Evolutionary conservation across 768 basidiomycete species (phyloP), one percentile per base, ranked within the genome.

Genomic region (Leccinellum albellum): DNA sequence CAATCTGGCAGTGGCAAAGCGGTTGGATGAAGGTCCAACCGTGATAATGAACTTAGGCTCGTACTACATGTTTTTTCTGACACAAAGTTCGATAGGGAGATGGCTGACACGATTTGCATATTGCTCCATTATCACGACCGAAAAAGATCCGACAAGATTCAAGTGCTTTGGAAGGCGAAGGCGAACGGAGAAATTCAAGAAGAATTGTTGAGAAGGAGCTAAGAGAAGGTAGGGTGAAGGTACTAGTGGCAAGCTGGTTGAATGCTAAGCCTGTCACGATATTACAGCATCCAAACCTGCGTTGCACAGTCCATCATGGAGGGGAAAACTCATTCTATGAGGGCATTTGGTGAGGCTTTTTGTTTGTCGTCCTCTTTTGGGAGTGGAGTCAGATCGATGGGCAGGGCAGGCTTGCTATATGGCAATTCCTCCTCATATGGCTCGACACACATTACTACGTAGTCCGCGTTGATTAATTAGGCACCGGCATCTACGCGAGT

Each of bases 31-130:
- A 14, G 51, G 57, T 14, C 57, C 51, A 14, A 63, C 54, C 6
- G 51, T 59, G 21, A 28, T 59, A 57, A 35, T 63, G n/a, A 63
- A 59, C 44, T 40, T 63, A 3, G 61, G 57, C 4, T 44, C 57
- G 5, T 61, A 31, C n/a, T 33, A n/a, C n/a, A n/a, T n/a, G n/a
- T 48, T 0, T 3, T 53, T 21, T 51, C 51, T 8, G 44, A 62
- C 24, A 50, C 24, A 6, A 46, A 42, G 12, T 4, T 21, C 14
- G 46, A 44, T 17, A 47, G 28, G 13, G 54, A 55, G 23, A 32
- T 63, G 32, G 37, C 24, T 8, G n/a, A 40, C 14, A 57, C 61
- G 21, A 53, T 63, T 33, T 45, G 50, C 12, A 46, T 56, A 24
- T 15, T 63, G 21, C 20, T 63, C 15, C 40, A 53, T 21, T 29